Base-by-base conservation (phyloP, 495 filamentous ascomycete species). In the Cenococcum geophilum region DNA sequence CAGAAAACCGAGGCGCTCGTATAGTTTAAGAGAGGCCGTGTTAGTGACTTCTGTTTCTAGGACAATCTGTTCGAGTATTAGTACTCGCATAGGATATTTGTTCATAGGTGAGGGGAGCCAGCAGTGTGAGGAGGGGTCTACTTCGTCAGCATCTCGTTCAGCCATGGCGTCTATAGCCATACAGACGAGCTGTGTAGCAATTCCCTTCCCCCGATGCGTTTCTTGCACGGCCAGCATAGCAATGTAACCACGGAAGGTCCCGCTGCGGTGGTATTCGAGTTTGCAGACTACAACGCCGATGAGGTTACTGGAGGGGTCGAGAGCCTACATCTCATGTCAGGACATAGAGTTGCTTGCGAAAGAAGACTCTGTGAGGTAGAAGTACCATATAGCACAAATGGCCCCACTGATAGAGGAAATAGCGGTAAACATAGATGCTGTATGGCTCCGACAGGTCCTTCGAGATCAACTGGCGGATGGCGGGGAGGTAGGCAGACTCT, bases 381-480 rank as follows among this genome's bases (percentile, higher is more conserved):
- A 70, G 61, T 75, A 89, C 89, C 81, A 98, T 89, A 72, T 89
- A 97, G 70, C 95, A 97, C 21, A 99, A 78, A 66, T 97, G 86
- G 20, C 89, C 89, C 95, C 95, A 99, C 84, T 97, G 89, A 72
- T 93, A 97, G 18, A 99, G 79, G 70, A 99, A 99, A 77, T 97
- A 99, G 27, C 95, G 84, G 76, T 97, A 99, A 53, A 99, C 95
- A 75, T 97, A 99, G 71, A 99, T 97, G 76, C 93, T 97, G 75
- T 99, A 99, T 1, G 95, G 95, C 71, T 99, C 95, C 60, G 92
- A 97, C 27, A 99, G 83, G 71, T 97, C 95, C 62, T 92, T 93
- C 27, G 92, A 95, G 71, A 99, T 99, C 69, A 99, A 75, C 58
- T 90, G 83, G 55, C 95, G 83, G 76, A 99, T 97, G 22, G 89